These are phyloP conservation scores for Soucietia sequanensis DNA, from an alignment of 805 yeast genomes.

Conservation along the genomic window DNA sequence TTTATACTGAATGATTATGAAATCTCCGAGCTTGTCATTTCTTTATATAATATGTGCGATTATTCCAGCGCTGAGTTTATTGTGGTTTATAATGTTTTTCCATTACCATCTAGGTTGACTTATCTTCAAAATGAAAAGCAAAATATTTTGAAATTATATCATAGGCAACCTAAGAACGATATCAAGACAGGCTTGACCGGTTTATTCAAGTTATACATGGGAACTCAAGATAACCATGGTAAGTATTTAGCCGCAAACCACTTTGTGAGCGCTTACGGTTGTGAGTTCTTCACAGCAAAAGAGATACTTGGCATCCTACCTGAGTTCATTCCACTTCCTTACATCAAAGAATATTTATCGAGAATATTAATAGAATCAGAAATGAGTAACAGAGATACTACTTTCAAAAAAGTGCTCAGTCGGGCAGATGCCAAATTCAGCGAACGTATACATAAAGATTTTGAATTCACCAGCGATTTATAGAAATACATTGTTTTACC, in stretches of 20 bases:
- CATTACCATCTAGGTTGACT: conserved; percentile 16
- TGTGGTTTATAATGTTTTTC: conserved; percentile 20
- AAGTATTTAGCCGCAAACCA: conserved; percentile 25
- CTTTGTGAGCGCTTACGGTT: conserved; percentile 24
- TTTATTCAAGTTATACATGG: conserved; percentile 18
- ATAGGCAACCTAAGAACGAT: neutral
- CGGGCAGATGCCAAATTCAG: conserved; percentile 26
- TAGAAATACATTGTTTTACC: too few species aligned
- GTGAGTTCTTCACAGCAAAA: conserved; percentile 14
- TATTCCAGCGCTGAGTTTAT: conserved; percentile 33
- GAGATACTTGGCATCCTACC: conserved; percentile 33
- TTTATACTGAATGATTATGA: too few species aligned
- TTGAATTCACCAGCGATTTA: conserved; percentile 6
- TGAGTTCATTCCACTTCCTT: conserved; percentile 25
- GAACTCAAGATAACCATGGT: conserved; percentile 2
- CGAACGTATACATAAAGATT: conserved; percentile 18
- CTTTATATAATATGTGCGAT: conserved; percentile 23
- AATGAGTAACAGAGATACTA: conserved; percentile 12
- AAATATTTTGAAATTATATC: neutral
- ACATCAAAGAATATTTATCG: conserved; percentile 25
- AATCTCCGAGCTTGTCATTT: neutral
- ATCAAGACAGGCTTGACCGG: conserved; percentile 10
- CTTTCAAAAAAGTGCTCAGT: conserved; percentile 25
- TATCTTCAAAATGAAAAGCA: conserved; percentile 10
- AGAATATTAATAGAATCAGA: conserved; percentile 19